A percentile compares a stretch with the other conserved stretches of the same genome.
phyloP scores from a whole-genome alignment of 2,329 filamentous ascomycete genomes.

The Lasiodiplodia hormozganensis region DNA sequence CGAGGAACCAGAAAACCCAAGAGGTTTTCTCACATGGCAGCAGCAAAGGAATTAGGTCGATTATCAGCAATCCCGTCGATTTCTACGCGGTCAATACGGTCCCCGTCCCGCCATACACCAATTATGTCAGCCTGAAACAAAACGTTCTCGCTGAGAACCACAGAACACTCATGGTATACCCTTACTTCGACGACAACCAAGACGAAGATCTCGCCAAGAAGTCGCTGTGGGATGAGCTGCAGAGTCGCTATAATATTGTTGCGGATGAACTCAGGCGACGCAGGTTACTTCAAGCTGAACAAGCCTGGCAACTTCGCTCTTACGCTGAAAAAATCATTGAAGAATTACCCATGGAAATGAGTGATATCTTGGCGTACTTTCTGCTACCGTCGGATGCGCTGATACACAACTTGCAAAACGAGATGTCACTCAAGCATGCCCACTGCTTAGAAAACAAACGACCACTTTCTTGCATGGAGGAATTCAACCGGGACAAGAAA shows the following conservation, averaged over 20 bases:
- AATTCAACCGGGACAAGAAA: constrained; percentile 39
- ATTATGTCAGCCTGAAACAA: constrained; percentile 50
- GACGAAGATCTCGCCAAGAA: constrained; percentile 29
- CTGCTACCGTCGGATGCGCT: constrained; percentile 40
- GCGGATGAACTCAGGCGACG: constrained; percentile 36
- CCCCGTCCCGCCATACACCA: constrained; percentile 47
- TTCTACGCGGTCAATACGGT: constrained; percentile 31
- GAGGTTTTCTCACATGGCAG: constrained; percentile 2
- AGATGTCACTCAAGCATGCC: constrained; percentile 9
- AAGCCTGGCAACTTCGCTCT: constrained; percentile 44
- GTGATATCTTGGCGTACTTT: constrained; percentile 49
- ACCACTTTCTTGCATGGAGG: constrained; percentile 37
- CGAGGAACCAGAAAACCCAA: constrained; percentile 6
- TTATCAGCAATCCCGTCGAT: constrained; percentile 1
- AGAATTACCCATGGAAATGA: constrained; percentile 45
- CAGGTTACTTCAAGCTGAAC: constrained; percentile 44
- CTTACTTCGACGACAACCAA: constrained; percentile 41
- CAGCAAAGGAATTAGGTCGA: constrained; percentile 5
- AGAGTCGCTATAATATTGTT: constrained; percentile 39
- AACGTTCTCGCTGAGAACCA: constrained; percentile 53
- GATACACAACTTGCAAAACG: constrained; percentile 26
- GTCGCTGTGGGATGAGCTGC: constrained; percentile 38
- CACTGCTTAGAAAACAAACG: neutral
- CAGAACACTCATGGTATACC: constrained; percentile 48
- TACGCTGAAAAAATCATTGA: constrained; percentile 45